These are phyloP conservation scores for Pseudonectria foliicola DNA, from an alignment of 2,329 filamentous ascomycete species.

Conservation along the genomic window DNA sequence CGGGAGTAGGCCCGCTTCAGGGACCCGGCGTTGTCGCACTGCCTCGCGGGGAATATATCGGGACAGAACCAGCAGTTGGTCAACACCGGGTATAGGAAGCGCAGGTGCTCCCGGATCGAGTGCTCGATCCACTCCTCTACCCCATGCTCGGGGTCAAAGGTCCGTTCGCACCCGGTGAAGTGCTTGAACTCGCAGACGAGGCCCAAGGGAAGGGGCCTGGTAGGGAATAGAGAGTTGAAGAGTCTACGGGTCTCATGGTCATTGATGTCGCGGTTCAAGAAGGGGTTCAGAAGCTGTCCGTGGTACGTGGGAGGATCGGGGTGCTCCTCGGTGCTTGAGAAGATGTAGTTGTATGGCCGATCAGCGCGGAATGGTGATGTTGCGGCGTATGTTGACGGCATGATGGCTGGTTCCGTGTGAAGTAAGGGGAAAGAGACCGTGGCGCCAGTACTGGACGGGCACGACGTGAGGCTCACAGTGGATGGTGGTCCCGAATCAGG, in stretches of 20 bases:
- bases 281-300: no score
- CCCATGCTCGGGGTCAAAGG: slow-evolving; percentile 32
- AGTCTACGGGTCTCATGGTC: slow-evolving; percentile 2
- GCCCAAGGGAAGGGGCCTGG: slow-evolving; percentile 1
- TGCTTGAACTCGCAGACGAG: slow-evolving; percentile 37
- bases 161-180: slow-evolving; percentile 27
- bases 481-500: no score
- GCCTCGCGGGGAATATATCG: slow-evolving; percentile 22
- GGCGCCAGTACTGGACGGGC: no score
- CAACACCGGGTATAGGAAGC: slow-evolving; percentile 24
- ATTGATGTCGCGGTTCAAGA: no score
- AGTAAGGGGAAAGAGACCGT: no score
- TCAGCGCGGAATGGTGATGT: no score
- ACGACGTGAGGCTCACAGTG: no score
- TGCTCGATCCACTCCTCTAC: slow-evolving; percentile 43
- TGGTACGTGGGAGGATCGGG: no score
- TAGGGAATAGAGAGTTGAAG: slow-evolving; percentile 10
- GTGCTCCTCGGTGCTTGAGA: no score
- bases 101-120: slow-evolving; percentile 30
- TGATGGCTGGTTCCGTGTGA: no score
- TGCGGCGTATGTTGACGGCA: no score
- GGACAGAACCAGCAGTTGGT: slow-evolving; percentile 47
- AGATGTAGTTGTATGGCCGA: no score
- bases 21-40: slow-evolving; percentile 1
- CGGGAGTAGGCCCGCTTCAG: slow-evolving; percentile 22